Conservation (phyloP, 805 yeast genomes). For the Saccharomycopsis lassenensis region DNA sequence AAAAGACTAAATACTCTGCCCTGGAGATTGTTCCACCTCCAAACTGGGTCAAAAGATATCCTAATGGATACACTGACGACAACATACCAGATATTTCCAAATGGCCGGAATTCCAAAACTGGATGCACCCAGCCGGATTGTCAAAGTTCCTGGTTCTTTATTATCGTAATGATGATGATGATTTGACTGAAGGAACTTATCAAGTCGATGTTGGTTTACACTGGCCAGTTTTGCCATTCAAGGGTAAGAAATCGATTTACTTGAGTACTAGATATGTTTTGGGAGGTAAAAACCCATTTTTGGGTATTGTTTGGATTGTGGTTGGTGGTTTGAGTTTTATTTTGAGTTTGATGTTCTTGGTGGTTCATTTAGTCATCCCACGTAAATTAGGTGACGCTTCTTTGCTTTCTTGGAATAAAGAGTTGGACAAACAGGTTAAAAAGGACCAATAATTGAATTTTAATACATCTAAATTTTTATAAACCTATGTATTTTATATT, state of each 20-base stretch:
- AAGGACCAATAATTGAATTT: too few relatives aligned
- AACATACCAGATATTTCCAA: slow-evolving; percentile 66
- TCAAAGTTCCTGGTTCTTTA: slow-evolving; percentile 83
- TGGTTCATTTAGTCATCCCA: slow-evolving; percentile 50
- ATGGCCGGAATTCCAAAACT: slow-evolving; percentile 84
- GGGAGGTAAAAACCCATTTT: slow-evolving; percentile 67
- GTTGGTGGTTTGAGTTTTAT: slow-evolving; percentile 62
- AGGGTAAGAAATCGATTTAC: slow-evolving; percentile 58
- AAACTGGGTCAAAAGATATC: slow-evolving; percentile 71
- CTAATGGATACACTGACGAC: slow-evolving; percentile 78
- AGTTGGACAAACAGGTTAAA: too few relatives aligned
- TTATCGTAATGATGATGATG: slow-evolving; percentile 51
- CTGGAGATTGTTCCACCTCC: slow-evolving; percentile 86
- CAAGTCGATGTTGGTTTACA: slow-evolving; percentile 59
- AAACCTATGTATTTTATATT: too few relatives aligned
- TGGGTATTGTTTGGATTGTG: slow-evolving; percentile 66
- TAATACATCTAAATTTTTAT: too few relatives aligned
- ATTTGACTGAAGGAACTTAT: slow-evolving; percentile 53
- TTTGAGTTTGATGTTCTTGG: slow-evolving; percentile 40
- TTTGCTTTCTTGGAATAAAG: slow-evolving; percentile 63
- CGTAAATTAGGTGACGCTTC: slow-evolving; percentile 64
- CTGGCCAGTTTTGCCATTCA: slow-evolving; percentile 63
- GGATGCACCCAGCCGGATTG: slow-evolving; percentile 97
- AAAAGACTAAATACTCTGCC: slow-evolving; percentile 58
- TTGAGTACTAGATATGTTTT: slow-evolving; percentile 59